Evolutionary conservation across 2,329 filamentous ascomycete species (phyloP).

Genomic region (Calonectria hawksworthii): DNA sequence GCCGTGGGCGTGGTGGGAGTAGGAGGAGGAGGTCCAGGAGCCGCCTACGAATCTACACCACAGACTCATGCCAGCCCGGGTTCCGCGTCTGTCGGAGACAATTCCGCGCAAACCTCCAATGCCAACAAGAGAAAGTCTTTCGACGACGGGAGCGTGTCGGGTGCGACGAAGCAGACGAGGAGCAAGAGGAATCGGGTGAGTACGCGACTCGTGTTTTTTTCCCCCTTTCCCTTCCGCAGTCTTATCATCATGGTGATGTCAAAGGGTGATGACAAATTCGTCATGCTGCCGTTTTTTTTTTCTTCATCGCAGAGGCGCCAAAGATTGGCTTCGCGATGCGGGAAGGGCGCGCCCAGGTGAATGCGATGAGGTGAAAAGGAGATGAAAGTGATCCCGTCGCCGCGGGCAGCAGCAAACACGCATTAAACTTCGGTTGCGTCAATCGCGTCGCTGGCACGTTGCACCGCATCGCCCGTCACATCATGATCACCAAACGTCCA

Average conservation of each 20-base stretch:
- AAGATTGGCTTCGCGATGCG: background rate
- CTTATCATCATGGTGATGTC: background rate
- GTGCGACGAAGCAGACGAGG: constrained; percentile 63
- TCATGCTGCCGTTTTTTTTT: background rate
- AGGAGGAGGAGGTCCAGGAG: constrained; percentile 41
- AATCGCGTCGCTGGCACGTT: background rate
- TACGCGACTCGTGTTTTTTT: constrained; percentile 32
- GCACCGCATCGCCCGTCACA: background rate
- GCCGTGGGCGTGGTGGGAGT: constrained; percentile 35
- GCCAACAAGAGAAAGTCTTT: constrained; percentile 56
- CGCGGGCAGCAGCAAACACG: background rate
- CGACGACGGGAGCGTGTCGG: constrained; percentile 54
- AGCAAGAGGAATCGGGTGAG: constrained; percentile 72
- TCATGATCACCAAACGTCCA: background rate
- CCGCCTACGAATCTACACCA: constrained; percentile 51
- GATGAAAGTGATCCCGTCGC: constrained; percentile 19
- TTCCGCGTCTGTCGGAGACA: constrained; percentile 62
- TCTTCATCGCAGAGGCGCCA: background rate
- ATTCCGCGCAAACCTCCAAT: constrained; percentile 59
- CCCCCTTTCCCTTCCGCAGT: constrained; percentile 3
- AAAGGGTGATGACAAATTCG: background rate
- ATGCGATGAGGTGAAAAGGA: constrained; percentile 28
- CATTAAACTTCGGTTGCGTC: background rate
- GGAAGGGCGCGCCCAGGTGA: background rate
- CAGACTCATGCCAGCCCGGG: constrained; percentile 51